Evolutionary conservation across 129 eudicot genomes (phyloP).

Genomic region (Artemisia annua): DNA sequence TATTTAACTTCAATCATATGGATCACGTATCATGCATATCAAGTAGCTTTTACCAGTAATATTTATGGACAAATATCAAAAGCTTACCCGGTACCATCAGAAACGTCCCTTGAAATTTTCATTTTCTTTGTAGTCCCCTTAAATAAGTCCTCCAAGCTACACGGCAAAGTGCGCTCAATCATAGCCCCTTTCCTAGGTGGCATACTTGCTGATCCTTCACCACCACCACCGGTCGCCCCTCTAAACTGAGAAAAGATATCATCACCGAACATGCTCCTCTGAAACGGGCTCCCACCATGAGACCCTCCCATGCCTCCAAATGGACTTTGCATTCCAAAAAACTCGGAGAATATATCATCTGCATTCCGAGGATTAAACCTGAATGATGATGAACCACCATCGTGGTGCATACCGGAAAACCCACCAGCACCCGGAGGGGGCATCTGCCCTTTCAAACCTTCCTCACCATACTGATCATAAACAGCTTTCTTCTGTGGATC

Average conservation of each 20-base stretch:
- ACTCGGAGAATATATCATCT: slow-evolving; percentile 70
- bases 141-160: slow-evolving; percentile 85
- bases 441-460: slow-evolving; percentile 79
- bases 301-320: slow-evolving; percentile 29
- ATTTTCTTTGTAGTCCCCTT: slow-evolving; percentile 87
- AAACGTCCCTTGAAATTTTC: slow-evolving; percentile 83
- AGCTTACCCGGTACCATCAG: slow-evolving; percentile 69
- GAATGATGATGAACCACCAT: slow-evolving; percentile 63
- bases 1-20: neutral
- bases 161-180: slow-evolving; percentile 61
- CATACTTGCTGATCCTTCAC: slow-evolving; percentile 39
- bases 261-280: slow-evolving; percentile 22
- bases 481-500: slow-evolving; percentile 75
- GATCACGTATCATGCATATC: neutral
- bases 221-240: slow-evolving; percentile 32
- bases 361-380: slow-evolving; percentile 75
- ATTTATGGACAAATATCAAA: neutral
- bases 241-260: slow-evolving; percentile 56
- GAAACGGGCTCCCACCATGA: neutral
- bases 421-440: slow-evolving; percentile 75
- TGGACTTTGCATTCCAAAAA: slow-evolving; percentile 65
- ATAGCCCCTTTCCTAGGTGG: slow-evolving; percentile 55
- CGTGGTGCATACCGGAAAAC: slow-evolving; percentile 38
- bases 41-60: slow-evolving; percentile 7
- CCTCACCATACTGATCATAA: slow-evolving; percentile 87